These are phyloP conservation scores for Candida alai DNA, from an alignment of 805 yeast species.

Conservation along the genomic window DNA sequence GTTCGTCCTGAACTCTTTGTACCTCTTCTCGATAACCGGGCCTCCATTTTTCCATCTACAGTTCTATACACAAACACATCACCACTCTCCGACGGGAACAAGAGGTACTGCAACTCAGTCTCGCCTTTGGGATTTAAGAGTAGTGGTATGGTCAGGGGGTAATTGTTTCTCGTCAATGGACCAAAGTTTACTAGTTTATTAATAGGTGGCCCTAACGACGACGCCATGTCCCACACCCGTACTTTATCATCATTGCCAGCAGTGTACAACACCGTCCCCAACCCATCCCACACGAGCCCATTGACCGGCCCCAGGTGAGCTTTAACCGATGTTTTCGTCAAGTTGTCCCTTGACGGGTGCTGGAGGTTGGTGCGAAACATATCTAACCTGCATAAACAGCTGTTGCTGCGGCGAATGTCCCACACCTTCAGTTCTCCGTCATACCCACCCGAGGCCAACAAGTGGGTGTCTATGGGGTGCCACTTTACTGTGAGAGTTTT, in stretches of 20 bases:
- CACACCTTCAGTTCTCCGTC: conserved; percentile 80
- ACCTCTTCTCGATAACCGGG: conserved; percentile 48
- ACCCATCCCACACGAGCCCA: conserved; percentile 70
- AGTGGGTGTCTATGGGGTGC: conserved; percentile 61
- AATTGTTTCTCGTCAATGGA: conserved; percentile 66
- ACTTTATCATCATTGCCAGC: conserved; percentile 80
- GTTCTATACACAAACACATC: conserved; percentile 59
- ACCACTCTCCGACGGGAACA: conserved; percentile 75
- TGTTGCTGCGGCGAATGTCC: conserved; percentile 73
- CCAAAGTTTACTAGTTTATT: conserved; percentile 74
- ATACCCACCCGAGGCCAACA: conserved; percentile 75
- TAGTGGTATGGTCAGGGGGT: conserved; percentile 47
- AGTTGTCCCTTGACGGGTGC: conserved; percentile 14
- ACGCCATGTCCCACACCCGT: conserved; percentile 67
- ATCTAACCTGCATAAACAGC: conserved; percentile 64
- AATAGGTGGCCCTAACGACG: conserved; percentile 35
- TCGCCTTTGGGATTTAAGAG: conserved; percentile 50
- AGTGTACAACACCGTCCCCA: conserved; percentile 59
- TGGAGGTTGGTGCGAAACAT: conserved; percentile 40
- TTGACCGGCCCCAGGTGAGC: conserved; percentile 81
- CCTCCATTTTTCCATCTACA: conserved; percentile 58
- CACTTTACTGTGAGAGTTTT: conserved; percentile 60
- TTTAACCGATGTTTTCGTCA: conserved; percentile 36
- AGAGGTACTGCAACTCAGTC: conserved; percentile 51
- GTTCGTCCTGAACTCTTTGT: conserved; percentile 41